Base-by-base conservation (phyloP, 2,329 filamentous ascomycete genomes). In the Ascosphaera aggregata region DNA sequence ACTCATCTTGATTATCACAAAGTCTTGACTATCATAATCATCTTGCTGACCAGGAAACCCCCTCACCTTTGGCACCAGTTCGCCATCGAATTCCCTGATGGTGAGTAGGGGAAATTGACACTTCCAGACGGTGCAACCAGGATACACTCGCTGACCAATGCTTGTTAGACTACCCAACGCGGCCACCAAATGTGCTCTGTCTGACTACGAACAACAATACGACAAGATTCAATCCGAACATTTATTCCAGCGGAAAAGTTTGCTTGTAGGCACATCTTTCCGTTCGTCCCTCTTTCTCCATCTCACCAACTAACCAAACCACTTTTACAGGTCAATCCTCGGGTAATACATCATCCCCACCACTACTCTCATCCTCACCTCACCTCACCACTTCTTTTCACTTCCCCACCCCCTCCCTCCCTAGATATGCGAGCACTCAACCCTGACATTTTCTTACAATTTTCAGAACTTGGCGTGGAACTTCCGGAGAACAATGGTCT, bases 171-270 rank as follows among this genome's bases (percentile, higher is more conserved):
- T 98, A 98, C 51, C 89, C 89, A 4, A 70, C 65, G 41, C 70
- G 64, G 43, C 64, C 71, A 4, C 73, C 73, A 0, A 50, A 48
- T 17, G 71, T 76, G 18, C 71, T 65, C 18, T 76, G 78, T 18
- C 67, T 75, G 34, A 95, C 89, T 0, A 98, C 86, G 1, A 94
- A 95, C 52, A 65, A 67, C n/a, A 86, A 86, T 9, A 67, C 76
- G 42, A 84, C 77, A 52, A 75, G 89, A 5, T 95, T 95, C 64
- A 94, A 94, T 51, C 89, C 89, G 2, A 98, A 98, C 52, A 93
- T 98, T 43, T 98, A 98, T 53, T 67, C 84, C 1, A 72, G 63
- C 38, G 89, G 89, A 37, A 91, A 86, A 59, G 85, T 98, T 41
- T 98, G 89, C 62, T 58, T 98, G 72, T 91, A 58, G 64, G 77